A percentile compares a stretch with the other conserved stretches of the same genome.
Conservation (phyloP, 345 rosid genomes). For the Linum lewisii region DNA sequence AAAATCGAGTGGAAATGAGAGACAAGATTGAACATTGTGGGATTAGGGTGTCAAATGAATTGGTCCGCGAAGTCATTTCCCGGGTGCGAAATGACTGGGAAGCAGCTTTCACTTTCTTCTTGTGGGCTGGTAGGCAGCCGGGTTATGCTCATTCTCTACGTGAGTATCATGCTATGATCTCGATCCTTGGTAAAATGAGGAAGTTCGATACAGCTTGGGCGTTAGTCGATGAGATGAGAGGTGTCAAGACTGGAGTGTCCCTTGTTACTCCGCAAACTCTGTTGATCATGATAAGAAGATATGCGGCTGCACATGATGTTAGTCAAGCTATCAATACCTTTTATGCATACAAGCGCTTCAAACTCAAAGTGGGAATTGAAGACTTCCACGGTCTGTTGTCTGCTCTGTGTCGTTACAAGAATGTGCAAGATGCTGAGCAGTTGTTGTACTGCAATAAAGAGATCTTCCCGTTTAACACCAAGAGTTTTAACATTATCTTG, state of each 20-base stretch:
- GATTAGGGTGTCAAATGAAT: slow-evolving; percentile 38
- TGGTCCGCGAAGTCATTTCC: slow-evolving; percentile 68
- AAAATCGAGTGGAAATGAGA: slow-evolving; percentile 31
- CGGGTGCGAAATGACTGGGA: slow-evolving; percentile 77
- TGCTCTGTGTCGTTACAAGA: slow-evolving; percentile 88
- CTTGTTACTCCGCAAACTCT: slow-evolving; percentile 68
- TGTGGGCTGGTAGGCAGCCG: slow-evolving; percentile 68
- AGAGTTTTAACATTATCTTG: slow-evolving; percentile 74
- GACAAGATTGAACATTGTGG: slow-evolving; percentile 48
- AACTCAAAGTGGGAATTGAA: slow-evolving; percentile 52
- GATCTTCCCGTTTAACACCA: slow-evolving; percentile 58
- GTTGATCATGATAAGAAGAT: slow-evolving; percentile 76
- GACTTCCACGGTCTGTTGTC: slow-evolving; percentile 84
- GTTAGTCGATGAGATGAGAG: slow-evolving; percentile 81
- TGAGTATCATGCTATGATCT: slow-evolving; percentile 70
- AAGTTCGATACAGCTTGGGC: slow-evolving; percentile 89
- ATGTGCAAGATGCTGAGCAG: slow-evolving; percentile 90
- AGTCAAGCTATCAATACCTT: slow-evolving; percentile 74
- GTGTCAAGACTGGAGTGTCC: slow-evolving; percentile 32
- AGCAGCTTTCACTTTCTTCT: slow-evolving; percentile 72
- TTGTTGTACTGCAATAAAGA: slow-evolving; percentile 62
- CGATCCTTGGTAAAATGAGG: slow-evolving; percentile 75
- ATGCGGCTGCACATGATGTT: slow-evolving; percentile 80
- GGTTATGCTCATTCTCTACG: slow-evolving; percentile 48
- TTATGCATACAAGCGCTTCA: slow-evolving; percentile 54